Base-by-base conservation (phyloP, 441 rosid genomes). In the Pelargonium cotyledonis region DNA sequence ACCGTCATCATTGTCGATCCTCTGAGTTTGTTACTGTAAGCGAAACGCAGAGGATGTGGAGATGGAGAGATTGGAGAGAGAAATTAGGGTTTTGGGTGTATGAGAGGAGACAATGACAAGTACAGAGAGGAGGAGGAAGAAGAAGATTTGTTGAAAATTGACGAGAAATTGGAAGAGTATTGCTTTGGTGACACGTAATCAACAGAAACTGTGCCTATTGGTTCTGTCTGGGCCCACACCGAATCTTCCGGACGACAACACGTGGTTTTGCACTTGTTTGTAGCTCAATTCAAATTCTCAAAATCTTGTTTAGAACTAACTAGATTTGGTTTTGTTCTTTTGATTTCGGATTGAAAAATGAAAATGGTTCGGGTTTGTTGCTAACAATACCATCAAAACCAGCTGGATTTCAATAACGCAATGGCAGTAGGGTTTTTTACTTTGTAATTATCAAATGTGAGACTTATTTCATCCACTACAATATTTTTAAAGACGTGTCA, bases 141-240 rank as follows among this genome's bases (percentile, higher is more conserved):
- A 53, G 58, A 5, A 53, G 58, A 53, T 9, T 31, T 65, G 21
- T 2, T 44, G 43, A 57, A 74, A 73, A 5, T 35, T 35, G 58
- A 15, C 7, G 19, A 58, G 63, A 58, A 58, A 58, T 58, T 47
- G n/a, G 9, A 65, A 41, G 6, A 53, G 65, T 18, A 31, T 68
- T 70, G 73, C 68, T 72, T 73, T 49, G 35, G 47, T 58, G 67
- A 68, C 70, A 74, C 38, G 41, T 72, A 68, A 76, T 65, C 40
- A 10, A 2, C 1, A 49, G 51, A 58, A 51, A 4, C 8, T n/a
- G 6, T 43, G 8, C 31, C 40, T 35, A 35, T 35, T 35, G 40
- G 40, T 35, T 35, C 40, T 35, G 0, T 6, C 40, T 35, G 9
- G 21, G 71, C 31, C 62, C 69, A 69, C 72, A 63, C 66, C 21